phyloP scores from a whole-genome alignment of 192 early-diverging fungal species.

The Backusella morwellensis region DNA sequence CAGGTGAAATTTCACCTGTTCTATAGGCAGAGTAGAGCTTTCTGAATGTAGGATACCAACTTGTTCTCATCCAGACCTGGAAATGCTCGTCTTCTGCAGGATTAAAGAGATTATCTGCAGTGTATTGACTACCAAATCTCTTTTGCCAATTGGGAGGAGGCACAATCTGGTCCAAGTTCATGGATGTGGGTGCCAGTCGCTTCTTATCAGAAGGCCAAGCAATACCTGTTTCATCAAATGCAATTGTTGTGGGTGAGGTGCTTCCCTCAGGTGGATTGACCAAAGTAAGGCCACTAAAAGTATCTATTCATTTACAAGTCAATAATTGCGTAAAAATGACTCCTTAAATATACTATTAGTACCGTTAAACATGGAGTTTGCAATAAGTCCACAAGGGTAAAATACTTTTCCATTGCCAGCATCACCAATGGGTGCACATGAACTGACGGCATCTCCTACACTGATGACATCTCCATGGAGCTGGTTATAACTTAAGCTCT shows the following conservation, averaged over 20 bases:
- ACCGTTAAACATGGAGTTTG: constrained; percentile 98
- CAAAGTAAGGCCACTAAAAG: constrained; percentile 56
- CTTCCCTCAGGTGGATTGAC: constrained; percentile 46
- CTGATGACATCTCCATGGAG: constrained; percentile 63
- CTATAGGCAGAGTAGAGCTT: constrained; percentile 90
- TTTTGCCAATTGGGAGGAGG: constrained; percentile 90
- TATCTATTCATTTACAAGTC: constrained; percentile 41
- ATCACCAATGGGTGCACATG: constrained; percentile 60
- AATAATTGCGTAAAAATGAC: background rate
- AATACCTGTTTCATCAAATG: constrained; percentile 69
- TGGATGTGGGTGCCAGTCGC: constrained; percentile 59
- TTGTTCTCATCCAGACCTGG: constrained; percentile 98
- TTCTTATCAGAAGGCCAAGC: constrained; percentile 86
- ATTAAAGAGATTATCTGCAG: constrained; percentile 55
- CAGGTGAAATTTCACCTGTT: constrained; percentile 51
- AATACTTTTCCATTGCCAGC: constrained; percentile 38
- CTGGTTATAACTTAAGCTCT: constrained; percentile 83
- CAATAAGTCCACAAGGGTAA: constrained; percentile 98
- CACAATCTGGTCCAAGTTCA: constrained; percentile 52
- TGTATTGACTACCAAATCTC: constrained; percentile 57
- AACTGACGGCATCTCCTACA: constrained; percentile 35
- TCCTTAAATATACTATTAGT: constrained; percentile 5
- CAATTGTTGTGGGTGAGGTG: constrained; percentile 41
- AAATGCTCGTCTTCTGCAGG: constrained; percentile 74
- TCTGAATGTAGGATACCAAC: constrained; percentile 93